These are phyloP conservation scores for Ogataea henricii DNA, from an alignment of 805 yeast genomes.

Conservation along the genomic window DNA sequence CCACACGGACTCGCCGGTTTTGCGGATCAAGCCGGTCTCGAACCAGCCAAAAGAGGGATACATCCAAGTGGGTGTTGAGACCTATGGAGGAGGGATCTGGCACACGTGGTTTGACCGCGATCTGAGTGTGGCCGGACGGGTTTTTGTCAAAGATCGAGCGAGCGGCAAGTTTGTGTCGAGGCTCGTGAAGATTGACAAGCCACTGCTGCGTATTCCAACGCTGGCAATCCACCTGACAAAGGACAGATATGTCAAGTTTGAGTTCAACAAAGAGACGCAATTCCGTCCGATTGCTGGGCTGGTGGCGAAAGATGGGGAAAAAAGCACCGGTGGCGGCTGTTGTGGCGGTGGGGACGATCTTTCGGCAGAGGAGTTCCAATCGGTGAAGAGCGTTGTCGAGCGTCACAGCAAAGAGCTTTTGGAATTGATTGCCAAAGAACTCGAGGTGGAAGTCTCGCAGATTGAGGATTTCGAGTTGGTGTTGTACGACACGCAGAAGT, in stretches of 20 bases:
- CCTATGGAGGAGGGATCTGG: conserved; percentile 95
- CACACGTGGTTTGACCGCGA: conserved; percentile 98
- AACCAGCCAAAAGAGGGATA: conserved; percentile 71
- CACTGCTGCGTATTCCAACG: conserved; percentile 88
- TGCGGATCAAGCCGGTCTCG: conserved; percentile 86
- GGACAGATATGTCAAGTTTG: conserved; percentile 74
- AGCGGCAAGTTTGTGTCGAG: conserved; percentile 57
- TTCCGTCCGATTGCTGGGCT: conserved; percentile 81
- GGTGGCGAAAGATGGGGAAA: conserved; percentile 8
- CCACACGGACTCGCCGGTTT: conserved; percentile 92
- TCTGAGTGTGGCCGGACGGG: conserved; percentile 88
- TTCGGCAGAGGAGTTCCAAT: conserved; percentile 57
- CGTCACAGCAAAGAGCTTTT: conserved; percentile 80
- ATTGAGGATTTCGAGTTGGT: conserved; percentile 91
- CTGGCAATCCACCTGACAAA: conserved; percentile 90
- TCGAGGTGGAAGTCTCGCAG: conserved; percentile 49
- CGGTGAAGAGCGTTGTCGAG: conserved; percentile 61
- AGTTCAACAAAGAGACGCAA: conserved; percentile 86
- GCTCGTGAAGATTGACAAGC: conserved; percentile 78
- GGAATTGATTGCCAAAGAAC: conserved; percentile 66
- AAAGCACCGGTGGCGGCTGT: conserved; percentile 22
- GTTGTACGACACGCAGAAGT: conserved; percentile 80
- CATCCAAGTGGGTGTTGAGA: conserved; percentile 88
- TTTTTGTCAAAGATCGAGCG: conserved; percentile 56
- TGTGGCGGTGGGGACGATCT: conserved; percentile 56